A percentile compares a stretch with the other conserved stretches of the same genome.
Evolutionary conservation across 257 asterid genomes (phyloP).

Genomic region (Asclepias syriaca): DNA sequence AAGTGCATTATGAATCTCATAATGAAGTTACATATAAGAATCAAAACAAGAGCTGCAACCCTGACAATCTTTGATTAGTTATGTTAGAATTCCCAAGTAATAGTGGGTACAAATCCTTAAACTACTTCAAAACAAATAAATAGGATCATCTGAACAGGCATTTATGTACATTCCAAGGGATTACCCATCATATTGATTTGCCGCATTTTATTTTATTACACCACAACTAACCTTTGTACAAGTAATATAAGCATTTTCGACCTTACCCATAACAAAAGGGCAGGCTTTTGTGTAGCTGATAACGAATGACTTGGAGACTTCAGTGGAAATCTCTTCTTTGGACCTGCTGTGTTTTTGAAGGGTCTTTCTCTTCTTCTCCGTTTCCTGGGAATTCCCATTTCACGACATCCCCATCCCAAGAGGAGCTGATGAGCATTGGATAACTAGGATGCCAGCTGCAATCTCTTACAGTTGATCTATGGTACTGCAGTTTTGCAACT

Average conservation of each 20-base stretch:
- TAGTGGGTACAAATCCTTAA: not conserved
- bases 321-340: constrained; percentile 26
- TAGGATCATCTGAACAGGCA: not conserved
- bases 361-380: constrained; percentile 24
- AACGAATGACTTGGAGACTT: not conserved
- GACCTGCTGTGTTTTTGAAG: constrained; percentile 24
- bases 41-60: too few relatives aligned
- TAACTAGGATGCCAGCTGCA: constrained; percentile 84
- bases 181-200: not conserved
- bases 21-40: too few relatives aligned
- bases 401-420: constrained; percentile 80
- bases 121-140: not conserved
- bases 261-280: not conserved
- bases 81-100: not conserved
- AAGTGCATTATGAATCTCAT: too few relatives aligned
- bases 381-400: constrained; percentile 71
- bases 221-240: not conserved
- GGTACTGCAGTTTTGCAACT: constrained; percentile 66
- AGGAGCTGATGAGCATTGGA: constrained; percentile 82
- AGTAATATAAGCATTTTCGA: not conserved
- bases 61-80: too few relatives aligned
- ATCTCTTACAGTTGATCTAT: constrained; percentile 63
- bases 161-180: constrained; percentile 3
- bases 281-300: not conserved
- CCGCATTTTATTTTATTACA: not conserved